Base-by-base conservation (phyloP, 108 stramenopile genomes). In the Fistulifera pelliculosa region DNA sequence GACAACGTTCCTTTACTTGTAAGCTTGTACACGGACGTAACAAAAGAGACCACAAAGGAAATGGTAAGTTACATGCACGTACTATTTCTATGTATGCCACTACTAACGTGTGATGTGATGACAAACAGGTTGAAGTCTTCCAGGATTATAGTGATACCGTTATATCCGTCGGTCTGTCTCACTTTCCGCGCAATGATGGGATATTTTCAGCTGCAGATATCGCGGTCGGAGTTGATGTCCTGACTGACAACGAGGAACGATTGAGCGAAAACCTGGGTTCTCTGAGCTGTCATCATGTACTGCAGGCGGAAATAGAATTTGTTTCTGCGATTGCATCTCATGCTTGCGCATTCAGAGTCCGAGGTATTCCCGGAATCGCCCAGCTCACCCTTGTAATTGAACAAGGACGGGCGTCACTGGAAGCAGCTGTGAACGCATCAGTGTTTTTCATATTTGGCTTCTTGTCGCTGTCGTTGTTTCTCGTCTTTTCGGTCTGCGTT, bases 1-100 rank as follows among this genome's bases (percentile, higher is more conserved):
- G 97, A 98, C 70, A 96, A 98, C 60, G 97, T 96, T 7, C 97
- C 97, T 11, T 74, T 98, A 27, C 70, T 98, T 38, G 97, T 98
- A 10, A 85, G 82, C 55, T 58, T 98, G n/a, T 98, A 84, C 62
- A 98, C 97, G 0, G 97, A 98, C 72, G 90, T 86, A 0, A 95
- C 95, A 12, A 90, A 95, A 55, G 52, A 60, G 24, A 92, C 87
- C 44, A 92, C 93, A 1, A 76, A 64, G 59, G 83, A 93, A 52
- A 96, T 97, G 94, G 74, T 35, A 35, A 3, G 31, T 35, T 35
- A 8, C 8, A 8, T 35, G 93, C n/a, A n/a, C n/a, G n/a, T n/a
- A n/a, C n/a, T n/a, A n/a, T n/a, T n/a, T n/a, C n/a, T n/a, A n/a
- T n/a, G n/a, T n/a, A n/a, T n/a, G n/a, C n/a, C n/a, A n/a, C n/a